phyloP scores from a whole-genome alignment of 1,139 yeast genomes.

The Yamadazyma songkhlaensis region DNA sequence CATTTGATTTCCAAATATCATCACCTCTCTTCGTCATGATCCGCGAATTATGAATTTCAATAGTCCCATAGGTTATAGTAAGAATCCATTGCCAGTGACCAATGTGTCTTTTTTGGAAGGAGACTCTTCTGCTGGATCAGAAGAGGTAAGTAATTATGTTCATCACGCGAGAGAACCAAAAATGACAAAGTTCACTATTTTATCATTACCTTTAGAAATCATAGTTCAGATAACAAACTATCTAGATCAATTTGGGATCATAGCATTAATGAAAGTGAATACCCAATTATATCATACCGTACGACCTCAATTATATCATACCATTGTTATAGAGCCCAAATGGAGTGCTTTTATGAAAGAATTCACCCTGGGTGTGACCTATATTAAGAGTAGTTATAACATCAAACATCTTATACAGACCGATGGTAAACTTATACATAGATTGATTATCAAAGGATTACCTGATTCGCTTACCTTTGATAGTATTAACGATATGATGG shows the following conservation, averaged over 20 bases:
- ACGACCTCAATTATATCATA: conserved; percentile 33
- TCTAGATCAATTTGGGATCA: conserved; percentile 42
- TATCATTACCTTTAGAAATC: conserved; percentile 36
- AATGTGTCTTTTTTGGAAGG: neutral
- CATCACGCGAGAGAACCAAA: too few relatives aligned
- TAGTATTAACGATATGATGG: conserved; percentile 17
- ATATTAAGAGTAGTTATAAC: conserved; percentile 33
- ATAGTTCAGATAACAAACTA: conserved; percentile 26
- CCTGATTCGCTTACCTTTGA: conserved; percentile 39
- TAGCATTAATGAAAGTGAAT: conserved; percentile 31
- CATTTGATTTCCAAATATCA: conserved; percentile 87
- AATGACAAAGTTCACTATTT: neutral
- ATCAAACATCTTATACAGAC: conserved; percentile 29
- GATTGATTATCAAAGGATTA: conserved; percentile 25
- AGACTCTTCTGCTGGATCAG: too few relatives aligned
- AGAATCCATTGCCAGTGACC: conserved; percentile 12
- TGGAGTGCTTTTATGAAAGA: conserved; percentile 37
- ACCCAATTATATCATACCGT: conserved; percentile 28
- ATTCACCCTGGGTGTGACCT: conserved; percentile 20
- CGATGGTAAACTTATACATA: conserved; percentile 8
- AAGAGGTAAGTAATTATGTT: too few relatives aligned
- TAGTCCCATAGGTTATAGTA: conserved; percentile 16
- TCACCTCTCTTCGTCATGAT: conserved; percentile 50
- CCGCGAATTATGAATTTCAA: conserved; percentile 9
- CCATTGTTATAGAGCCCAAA: conserved; percentile 36